These are phyloP conservation scores for Naganishia albida DNA, from an alignment of 1,284 basidiomycete species.

Conservation along the genomic window DNA sequence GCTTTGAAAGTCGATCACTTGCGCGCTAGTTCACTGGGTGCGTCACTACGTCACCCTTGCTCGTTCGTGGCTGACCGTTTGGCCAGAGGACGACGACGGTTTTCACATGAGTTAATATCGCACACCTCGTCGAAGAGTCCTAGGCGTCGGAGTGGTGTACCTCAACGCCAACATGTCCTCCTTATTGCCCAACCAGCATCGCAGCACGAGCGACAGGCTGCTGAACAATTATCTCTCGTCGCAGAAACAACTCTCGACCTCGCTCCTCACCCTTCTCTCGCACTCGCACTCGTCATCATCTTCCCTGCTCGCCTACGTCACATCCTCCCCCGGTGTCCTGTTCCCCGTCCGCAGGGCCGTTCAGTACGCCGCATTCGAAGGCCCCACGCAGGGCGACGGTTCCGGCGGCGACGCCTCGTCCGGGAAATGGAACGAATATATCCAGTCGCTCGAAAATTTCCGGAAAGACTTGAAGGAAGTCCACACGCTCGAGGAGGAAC, in stretches of 20 bases:
- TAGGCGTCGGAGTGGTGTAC: neutral
- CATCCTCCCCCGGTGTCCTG: slow-evolving; percentile 53
- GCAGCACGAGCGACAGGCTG: slow-evolving; percentile 51
- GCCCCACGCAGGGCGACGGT: slow-evolving; percentile 35
- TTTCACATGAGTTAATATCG: neutral
- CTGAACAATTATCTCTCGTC: slow-evolving; percentile 55
- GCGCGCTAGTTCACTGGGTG: slow-evolving; percentile 3
- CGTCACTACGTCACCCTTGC: slow-evolving; percentile 16
- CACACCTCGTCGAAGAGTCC: too few species aligned
- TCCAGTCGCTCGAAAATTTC: slow-evolving; percentile 50
- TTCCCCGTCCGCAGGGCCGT: slow-evolving; percentile 49
- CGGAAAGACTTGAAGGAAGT: slow-evolving; percentile 54
- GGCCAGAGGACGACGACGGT: neutral
- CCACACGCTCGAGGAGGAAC: slow-evolving; percentile 53
- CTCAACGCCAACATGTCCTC: slow-evolving; percentile 45
- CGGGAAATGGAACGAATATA: slow-evolving; percentile 48
- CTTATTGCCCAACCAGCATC: slow-evolving; percentile 49
- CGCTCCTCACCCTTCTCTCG: slow-evolving; percentile 52
- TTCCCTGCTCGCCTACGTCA: slow-evolving; percentile 53
- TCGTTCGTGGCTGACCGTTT: slow-evolving; percentile 6
- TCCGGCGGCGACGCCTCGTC: slow-evolving; percentile 5
- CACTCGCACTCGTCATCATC: slow-evolving; percentile 54
- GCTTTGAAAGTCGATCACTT: slow-evolving; percentile 1
- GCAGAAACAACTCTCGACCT: slow-evolving; percentile 50
- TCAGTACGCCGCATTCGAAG: slow-evolving; percentile 53